Evolutionary conservation across 2,329 filamentous ascomycete species (phyloP).

Genomic region (Lasiodiplodia theobromae): DNA sequence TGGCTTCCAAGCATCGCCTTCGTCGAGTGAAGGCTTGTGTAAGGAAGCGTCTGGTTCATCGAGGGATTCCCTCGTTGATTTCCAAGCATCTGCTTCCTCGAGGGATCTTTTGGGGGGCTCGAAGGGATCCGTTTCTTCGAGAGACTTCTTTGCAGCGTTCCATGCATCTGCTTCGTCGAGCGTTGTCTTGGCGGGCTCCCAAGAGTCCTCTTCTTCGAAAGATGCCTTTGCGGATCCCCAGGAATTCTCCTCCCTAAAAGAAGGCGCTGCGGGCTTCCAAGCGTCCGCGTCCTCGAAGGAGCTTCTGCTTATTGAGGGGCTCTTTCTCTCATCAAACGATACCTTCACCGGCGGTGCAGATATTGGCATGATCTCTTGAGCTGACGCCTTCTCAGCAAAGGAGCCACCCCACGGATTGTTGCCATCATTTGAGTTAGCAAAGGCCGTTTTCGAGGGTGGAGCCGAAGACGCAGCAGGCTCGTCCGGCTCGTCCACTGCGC

Average conservation of each 20-base stretch:
- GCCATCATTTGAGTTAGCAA: background rate
- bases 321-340: slow-evolving; percentile 9
- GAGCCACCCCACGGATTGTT: slow-evolving; percentile 18
- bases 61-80: background rate
- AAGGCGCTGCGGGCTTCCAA: slow-evolving; percentile 5
- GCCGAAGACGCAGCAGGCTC: slow-evolving; percentile 18
- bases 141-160: background rate
- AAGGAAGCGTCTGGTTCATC: background rate
- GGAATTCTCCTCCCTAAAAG: background rate
- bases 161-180: background rate
- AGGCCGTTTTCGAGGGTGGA: slow-evolving; percentile 17
- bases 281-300: background rate
- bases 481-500: background rate
- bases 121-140: background rate
- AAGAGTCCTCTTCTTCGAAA: background rate
- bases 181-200: background rate
- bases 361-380: background rate
- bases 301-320: background rate
- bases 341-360: slow-evolving; percentile 4
- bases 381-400: background rate
- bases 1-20: background rate
- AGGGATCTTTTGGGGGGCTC: background rate
- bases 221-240: background rate
- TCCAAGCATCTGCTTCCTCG: slow-evolving; percentile 13
- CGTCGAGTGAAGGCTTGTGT: background rate